Conservation (phyloP, 2,329 filamentous ascomycete genomes). For the Clarireedia hainanense region DNA sequence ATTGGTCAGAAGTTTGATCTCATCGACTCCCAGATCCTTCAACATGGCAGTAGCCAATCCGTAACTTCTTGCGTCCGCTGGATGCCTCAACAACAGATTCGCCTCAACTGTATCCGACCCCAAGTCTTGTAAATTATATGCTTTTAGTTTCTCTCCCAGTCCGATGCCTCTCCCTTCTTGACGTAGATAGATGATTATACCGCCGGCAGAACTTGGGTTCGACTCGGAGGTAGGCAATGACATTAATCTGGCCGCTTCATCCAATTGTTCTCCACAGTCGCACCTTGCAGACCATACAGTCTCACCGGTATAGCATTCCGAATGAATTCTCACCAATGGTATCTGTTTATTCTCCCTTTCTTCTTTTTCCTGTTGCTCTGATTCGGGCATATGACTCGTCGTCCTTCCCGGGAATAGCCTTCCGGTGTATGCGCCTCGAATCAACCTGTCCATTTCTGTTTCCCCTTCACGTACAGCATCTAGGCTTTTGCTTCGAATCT, state of each 20-base stretch:
- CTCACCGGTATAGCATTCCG: constrained; percentile 97
- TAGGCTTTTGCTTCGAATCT: constrained; percentile 67
- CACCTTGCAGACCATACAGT: constrained; percentile 97
- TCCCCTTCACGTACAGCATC: constrained; percentile 67
- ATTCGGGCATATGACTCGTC: constrained; percentile 32
- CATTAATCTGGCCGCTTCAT: constrained; percentile 94
- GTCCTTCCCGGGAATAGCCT: constrained; percentile 79
- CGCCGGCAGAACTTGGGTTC: constrained; percentile 43
- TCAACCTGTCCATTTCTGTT: constrained; percentile 86
- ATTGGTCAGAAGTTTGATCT: constrained; percentile 83
- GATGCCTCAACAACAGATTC: constrained; percentile 82
- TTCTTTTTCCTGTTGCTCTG: constrained; percentile 1
- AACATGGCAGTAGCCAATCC: constrained; percentile 95
- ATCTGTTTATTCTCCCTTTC: constrained; percentile 11
- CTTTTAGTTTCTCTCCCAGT: constrained; percentile 90
- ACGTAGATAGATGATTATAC: constrained; percentile 90
- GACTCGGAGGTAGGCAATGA: constrained; percentile 50
- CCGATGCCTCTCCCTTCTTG: constrained; percentile 96
- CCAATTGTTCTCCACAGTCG: constrained; percentile 95
- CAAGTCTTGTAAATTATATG: constrained; percentile 94
- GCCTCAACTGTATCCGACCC: constrained; percentile 98
- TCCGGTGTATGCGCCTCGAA: constrained; percentile 85
- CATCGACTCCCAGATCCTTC: constrained; percentile 69
- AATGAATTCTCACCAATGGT: constrained; percentile 89
- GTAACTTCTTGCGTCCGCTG: constrained; percentile 90